Percentiles rank a stretch among this genome's conserved stretches.
Evolutionary conservation across 2,329 filamentous ascomycete genomes (phyloP).

Genomic region (Aciculosporium take): DNA sequence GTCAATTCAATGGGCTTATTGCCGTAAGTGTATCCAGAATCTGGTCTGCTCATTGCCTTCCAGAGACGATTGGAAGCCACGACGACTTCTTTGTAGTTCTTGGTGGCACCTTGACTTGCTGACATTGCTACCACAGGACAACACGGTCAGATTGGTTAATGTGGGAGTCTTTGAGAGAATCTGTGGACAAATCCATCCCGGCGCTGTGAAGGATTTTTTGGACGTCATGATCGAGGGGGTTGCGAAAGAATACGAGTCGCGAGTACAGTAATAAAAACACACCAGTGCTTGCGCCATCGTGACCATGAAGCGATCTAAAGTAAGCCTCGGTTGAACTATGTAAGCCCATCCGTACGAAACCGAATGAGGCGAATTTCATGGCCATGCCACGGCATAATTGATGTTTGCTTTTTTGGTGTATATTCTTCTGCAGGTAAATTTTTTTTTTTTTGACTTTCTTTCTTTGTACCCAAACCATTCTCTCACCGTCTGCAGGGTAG

Average conservation of each 20-base stretch:
- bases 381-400: too few species aligned
- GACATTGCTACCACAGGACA: conserved; percentile 40
- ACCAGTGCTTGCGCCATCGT: neutral
- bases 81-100: neutral
- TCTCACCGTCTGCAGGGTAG: too few species aligned
- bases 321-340: too few species aligned
- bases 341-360: neutral
- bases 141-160: conserved; percentile 95
- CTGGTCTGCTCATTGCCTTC: neutral
- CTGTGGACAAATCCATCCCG: conserved; percentile 51
- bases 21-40: conserved; percentile 48
- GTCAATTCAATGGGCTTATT: conserved; percentile 91
- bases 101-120: neutral
- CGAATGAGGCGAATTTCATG: neutral
- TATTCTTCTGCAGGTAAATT: neutral
- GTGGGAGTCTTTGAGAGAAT: conserved; percentile 69
- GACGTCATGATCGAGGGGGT: neutral
- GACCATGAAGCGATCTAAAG: neutral
- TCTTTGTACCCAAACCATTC: too few species aligned
- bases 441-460: neutral
- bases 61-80: neutral
- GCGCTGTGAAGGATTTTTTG: conserved; percentile 19
- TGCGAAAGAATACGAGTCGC: neutral
- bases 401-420: neutral
- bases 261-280: neutral